These are phyloP conservation scores for Chlorella sp. DNA, from an alignment of 139 green algal species.

Conservation along the genomic window DNA sequence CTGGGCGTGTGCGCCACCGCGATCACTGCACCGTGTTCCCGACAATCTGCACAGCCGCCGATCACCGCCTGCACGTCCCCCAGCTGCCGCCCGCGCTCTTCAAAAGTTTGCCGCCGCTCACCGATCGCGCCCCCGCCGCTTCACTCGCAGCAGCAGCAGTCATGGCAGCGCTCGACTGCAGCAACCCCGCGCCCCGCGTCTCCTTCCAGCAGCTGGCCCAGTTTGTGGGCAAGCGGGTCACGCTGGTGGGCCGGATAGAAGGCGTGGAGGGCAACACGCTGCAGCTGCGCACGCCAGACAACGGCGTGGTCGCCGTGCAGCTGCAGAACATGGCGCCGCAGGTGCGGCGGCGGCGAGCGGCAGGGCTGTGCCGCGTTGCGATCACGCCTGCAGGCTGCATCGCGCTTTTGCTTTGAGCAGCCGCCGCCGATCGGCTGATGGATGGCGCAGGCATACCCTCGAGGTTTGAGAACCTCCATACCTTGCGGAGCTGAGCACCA, in stretches of 20 bases:
- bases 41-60: too few relatives aligned
- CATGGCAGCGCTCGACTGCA: conserved; percentile 30
- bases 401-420: neutral
- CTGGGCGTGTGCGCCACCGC: too few relatives aligned
- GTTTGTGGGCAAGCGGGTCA: conserved; percentile 59
- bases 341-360: conserved; percentile 17
- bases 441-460: too few relatives aligned
- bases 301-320: conserved; percentile 50
- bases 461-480: too few relatives aligned
- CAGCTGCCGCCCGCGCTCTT: neutral
- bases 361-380: neutral
- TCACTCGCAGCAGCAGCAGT: conserved; percentile 2
- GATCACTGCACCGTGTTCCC: too few relatives aligned
- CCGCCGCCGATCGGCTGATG: neutral
- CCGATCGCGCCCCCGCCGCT: too few relatives aligned
- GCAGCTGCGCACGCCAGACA: conserved; percentile 51
- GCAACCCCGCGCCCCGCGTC: conserved; percentile 49
- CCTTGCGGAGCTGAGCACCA: too few relatives aligned
- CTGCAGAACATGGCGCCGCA: conserved; percentile 21
- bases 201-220: conserved; percentile 53
- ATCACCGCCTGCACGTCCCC: too few relatives aligned
- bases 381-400: neutral
- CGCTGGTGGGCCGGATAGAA: conserved; percentile 56
- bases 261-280: conserved; percentile 36
- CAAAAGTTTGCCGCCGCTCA: neutral